Conservation (phyloP, 352 stramenopile genomes). For the Phytophthora meadii region DNA sequence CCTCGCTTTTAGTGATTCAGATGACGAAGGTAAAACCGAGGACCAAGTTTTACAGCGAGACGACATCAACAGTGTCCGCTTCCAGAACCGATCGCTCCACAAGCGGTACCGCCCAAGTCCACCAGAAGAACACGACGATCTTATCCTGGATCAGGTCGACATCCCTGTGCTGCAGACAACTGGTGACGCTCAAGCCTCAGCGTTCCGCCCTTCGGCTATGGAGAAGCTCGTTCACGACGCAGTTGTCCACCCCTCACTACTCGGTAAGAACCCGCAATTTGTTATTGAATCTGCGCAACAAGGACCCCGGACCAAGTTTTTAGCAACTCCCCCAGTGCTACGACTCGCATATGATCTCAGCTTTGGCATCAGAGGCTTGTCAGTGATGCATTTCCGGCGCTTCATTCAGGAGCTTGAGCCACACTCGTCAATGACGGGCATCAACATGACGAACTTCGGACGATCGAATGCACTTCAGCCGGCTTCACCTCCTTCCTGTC, state of each 20-base stretch:
- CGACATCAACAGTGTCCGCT: neutral
- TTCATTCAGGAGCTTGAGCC: constrained; percentile 1
- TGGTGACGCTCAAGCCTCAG: neutral
- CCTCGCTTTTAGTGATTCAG: constrained; percentile 4
- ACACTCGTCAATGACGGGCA: neutral
- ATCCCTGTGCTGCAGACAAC: neutral
- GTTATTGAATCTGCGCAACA: constrained; percentile 19
- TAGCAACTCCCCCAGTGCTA: constrained; percentile 11
- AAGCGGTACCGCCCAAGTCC: neutral
- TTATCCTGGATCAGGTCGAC: neutral
- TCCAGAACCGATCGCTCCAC: constrained; percentile 1
- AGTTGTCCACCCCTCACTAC: neutral
- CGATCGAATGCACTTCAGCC: constrained; percentile 9
- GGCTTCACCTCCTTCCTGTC: neutral
- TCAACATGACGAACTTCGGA: constrained; percentile 15
- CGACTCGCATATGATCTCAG: constrained; percentile 12
- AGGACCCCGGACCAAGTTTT: constrained; percentile 4
- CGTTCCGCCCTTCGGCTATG: constrained; percentile 8
- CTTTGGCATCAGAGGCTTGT: constrained; percentile 12
- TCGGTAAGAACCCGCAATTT: constrained; percentile 24
- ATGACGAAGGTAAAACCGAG: constrained; percentile 3
- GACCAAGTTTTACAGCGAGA: no score
- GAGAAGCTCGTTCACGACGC: constrained; percentile 4
- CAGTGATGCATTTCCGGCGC: constrained; percentile 12
- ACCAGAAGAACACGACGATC: no score